phyloP scores from a whole-genome alignment of 2,329 filamentous ascomycete species.

The Fusarium beomiforme region DNA sequence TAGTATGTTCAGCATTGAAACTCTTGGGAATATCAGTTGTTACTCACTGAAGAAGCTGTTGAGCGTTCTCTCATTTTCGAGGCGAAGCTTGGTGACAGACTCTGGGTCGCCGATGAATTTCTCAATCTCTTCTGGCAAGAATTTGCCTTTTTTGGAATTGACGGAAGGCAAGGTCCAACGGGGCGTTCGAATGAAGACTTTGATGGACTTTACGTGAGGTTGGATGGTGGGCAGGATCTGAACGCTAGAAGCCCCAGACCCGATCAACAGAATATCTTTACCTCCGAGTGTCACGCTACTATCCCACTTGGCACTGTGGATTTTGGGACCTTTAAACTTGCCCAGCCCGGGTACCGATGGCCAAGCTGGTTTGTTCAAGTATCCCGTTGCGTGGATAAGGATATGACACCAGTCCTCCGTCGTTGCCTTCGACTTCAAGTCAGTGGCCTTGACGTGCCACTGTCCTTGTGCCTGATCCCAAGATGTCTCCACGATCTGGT shows the following conservation, averaged over 20 bases:
- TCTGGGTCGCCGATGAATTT: not conserved
- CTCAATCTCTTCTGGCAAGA: not conserved
- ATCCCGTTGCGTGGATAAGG: slow-evolving; percentile 9
- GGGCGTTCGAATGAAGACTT: slow-evolving; percentile 15
- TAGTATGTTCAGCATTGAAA: not conserved
- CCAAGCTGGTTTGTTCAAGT: slow-evolving; percentile 14
- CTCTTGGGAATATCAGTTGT: accelerated
- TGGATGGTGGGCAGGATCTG: slow-evolving; percentile 15
- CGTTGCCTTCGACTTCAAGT: not conserved
- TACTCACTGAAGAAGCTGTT: slow-evolving; percentile 19
- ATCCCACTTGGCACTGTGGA: slow-evolving; percentile 16
- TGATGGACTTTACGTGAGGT: not conserved
- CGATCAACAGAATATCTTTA: slow-evolving; percentile 9
- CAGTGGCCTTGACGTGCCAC: not conserved
- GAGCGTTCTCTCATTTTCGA: slow-evolving; percentile 2
- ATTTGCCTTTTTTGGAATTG: slow-evolving; percentile 1
- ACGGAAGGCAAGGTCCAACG: slow-evolving; percentile 19
- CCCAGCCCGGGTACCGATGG: not conserved
- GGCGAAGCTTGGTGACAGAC: not conserved
- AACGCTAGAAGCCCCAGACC: slow-evolving; percentile 9
- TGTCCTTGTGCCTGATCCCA: slow-evolving; percentile 4
- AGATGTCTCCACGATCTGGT: not conserved
- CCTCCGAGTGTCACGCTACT: not conserved
- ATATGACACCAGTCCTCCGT: slow-evolving; percentile 12
- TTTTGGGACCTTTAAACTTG: not conserved